A percentile compares a stretch with the other conserved stretches of the same genome.
Evolutionary conservation across 2,329 filamentous ascomycete species (phyloP).

Genomic region (Mariannaea sp.): DNA sequence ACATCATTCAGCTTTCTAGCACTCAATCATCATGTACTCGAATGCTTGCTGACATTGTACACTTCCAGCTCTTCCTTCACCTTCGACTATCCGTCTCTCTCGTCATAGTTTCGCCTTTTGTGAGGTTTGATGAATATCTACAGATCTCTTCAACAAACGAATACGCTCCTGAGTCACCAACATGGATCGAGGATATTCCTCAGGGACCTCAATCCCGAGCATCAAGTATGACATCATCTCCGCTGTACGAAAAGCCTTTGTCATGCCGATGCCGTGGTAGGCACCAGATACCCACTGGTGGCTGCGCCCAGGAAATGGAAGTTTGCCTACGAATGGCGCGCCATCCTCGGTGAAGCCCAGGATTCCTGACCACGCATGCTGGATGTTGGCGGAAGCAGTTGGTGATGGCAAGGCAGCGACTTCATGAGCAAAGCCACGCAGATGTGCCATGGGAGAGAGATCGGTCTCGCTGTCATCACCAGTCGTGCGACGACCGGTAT

Average conservation of each 20-base stretch:
- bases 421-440: conserved; percentile 16
- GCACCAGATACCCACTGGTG: conserved; percentile 25
- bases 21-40: too few relatives aligned
- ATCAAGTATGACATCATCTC: conserved; percentile 12
- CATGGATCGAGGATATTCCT: conserved; percentile 19
- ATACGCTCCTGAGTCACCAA: conserved; percentile 15
- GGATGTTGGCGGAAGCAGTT: neutral
- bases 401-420: neutral
- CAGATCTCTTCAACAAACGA: too few relatives aligned
- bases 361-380: conserved; percentile 25
- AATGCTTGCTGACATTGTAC: too few relatives aligned
- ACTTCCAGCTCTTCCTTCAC: too few relatives aligned
- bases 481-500: conserved; percentile 22
- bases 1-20: too few relatives aligned
- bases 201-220: neutral
- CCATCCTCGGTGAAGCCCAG: conserved; percentile 27
- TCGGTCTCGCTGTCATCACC: conserved; percentile 25
- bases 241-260: conserved; percentile 19
- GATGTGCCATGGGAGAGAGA: conserved; percentile 15
- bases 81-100: too few relatives aligned
- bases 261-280: conserved; percentile 28
- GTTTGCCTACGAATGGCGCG: conserved; percentile 5
- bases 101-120: too few relatives aligned
- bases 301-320: conserved; percentile 13
- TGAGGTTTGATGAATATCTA: too few relatives aligned